Evolutionary conservation across 345 rosid genomes (phyloP), one percentile per base, ranked within the genome.

Genomic region (Xanthoceras sorbifolium): DNA sequence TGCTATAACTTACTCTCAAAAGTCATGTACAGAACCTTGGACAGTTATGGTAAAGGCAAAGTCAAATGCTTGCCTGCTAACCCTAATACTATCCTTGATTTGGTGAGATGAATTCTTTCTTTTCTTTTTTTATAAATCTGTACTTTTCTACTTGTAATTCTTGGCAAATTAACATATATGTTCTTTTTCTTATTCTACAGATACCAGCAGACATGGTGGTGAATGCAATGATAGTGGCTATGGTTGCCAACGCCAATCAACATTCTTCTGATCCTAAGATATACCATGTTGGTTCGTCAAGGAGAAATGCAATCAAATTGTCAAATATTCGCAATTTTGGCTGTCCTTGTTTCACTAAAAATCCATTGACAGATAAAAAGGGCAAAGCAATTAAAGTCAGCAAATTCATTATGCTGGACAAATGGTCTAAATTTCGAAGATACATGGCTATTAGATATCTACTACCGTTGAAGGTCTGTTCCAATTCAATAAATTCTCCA

Each of bases 11-110:
- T n/a, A n/a, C n/a, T n/a, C n/a, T n/a, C n/a, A n/a, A 3, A 18
- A 38, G 6, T 20, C 22, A 55, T 42, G 46, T 55, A 9, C 61
- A 94, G 98, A 84, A 92, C 91, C 55, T 80, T 94, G 44, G 97
- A 94, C 74, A 85, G 89, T 36, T 89, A 76, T 74, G 91, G 85
- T 1, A 91, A 82, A 79, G 93, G 92, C 34, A 85, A 84, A 76
- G 34, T 90, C 0, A 66, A 80, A 25, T 84, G 74, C 67, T 84
- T 90, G 72, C 84, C 72, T 63, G 86, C 76, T 2, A 86, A 83
- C 38, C 72, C 77, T 65, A 57, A 80, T 14, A 73, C 83, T 15
- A 69, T 81, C 14, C 22, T 82, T 74, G 91, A 87, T 82, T 61
- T 87, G 78, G 94, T 90, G 61, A 84, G 91, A 40, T 55, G 26